Percentiles rank a stretch among this genome's conserved stretches.
Conservation (phyloP, 805 yeast species). For the Yarrowia keelungensis region DNA sequence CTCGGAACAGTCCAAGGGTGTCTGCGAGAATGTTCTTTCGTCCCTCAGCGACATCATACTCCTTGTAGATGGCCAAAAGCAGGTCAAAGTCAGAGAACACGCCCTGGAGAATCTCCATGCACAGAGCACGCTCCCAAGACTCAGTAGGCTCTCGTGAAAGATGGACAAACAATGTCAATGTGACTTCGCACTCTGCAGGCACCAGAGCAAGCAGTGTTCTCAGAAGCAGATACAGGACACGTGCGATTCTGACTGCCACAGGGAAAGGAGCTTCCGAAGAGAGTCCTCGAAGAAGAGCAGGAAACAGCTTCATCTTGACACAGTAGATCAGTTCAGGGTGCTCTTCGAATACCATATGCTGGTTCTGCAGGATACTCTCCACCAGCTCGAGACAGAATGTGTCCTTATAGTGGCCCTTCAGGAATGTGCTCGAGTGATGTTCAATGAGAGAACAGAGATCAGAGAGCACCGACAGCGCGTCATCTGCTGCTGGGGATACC, state of each 20-base stretch:
- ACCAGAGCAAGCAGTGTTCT: constrained; percentile 66
- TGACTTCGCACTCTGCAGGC: constrained; percentile 80
- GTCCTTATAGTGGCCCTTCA: constrained; percentile 57
- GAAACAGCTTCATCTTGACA: constrained; percentile 72
- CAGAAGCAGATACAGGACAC: constrained; percentile 70
- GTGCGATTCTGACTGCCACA: constrained; percentile 72
- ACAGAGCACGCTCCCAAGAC: constrained; percentile 74
- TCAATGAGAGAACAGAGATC: constrained; percentile 77
- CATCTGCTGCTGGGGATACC: constrained; percentile 64
- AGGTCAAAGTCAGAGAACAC: constrained; percentile 64
- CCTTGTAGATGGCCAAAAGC: constrained; percentile 60
- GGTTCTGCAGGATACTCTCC: constrained; percentile 77
- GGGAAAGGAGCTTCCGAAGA: constrained; percentile 68
- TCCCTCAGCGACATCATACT: constrained; percentile 66
- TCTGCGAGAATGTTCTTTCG: constrained; percentile 68
- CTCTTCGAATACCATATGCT: constrained; percentile 59
- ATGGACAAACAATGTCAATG: constrained; percentile 76
- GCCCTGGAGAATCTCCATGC: constrained; percentile 73
- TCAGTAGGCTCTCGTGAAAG: constrained; percentile 64
- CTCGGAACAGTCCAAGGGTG: constrained; percentile 55
- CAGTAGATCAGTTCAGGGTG: constrained; percentile 72
- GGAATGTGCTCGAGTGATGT: constrained; percentile 59
- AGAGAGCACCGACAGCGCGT: constrained; percentile 70
- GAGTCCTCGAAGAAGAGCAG: constrained; percentile 72
- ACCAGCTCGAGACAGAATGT: constrained; percentile 80